phyloP scores from a whole-genome alignment of 73 alveolate genomes.

The Paramecium primaurelia region DNA sequence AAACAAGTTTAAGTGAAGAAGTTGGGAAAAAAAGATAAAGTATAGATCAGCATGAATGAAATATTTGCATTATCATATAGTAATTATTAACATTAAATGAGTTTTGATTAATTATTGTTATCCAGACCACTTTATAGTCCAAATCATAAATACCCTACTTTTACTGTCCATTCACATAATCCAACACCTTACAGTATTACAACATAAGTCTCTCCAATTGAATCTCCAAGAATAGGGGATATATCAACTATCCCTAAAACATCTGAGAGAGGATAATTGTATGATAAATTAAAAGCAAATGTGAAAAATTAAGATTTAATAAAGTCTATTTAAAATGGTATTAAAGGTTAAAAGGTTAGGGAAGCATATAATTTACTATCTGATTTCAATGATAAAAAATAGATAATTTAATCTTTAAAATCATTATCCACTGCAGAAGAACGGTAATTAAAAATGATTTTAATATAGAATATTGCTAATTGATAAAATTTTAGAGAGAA shows the following conservation, averaged over 20 bases:
- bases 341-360: not conserved
- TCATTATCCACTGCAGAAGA: not conserved
- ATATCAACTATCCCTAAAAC: not conserved
- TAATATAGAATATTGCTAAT: not conserved
- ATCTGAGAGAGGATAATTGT: not conserved
- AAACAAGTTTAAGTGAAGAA: slow-evolving; percentile 16
- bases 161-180: not conserved
- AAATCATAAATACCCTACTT: not conserved
- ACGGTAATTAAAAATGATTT: not conserved
- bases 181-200: not conserved
- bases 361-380: slow-evolving; percentile 13
- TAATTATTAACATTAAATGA: not conserved
- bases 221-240: not conserved
- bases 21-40: not conserved
- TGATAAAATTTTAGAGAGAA: slow-evolving; percentile 33
- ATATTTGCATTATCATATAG: not conserved
- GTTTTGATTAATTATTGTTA: not conserved
- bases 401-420: not conserved
- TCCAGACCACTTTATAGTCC: not conserved
- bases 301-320: not conserved
- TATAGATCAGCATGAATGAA: slow-evolving; percentile 26
- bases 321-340: not conserved
- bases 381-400: slow-evolving; percentile 19
- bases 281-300: not conserved
- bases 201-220: not conserved